These are phyloP conservation scores for Aspergillus leporis DNA, from an alignment of 495 filamentous ascomycete species.

Conservation along the genomic window DNA sequence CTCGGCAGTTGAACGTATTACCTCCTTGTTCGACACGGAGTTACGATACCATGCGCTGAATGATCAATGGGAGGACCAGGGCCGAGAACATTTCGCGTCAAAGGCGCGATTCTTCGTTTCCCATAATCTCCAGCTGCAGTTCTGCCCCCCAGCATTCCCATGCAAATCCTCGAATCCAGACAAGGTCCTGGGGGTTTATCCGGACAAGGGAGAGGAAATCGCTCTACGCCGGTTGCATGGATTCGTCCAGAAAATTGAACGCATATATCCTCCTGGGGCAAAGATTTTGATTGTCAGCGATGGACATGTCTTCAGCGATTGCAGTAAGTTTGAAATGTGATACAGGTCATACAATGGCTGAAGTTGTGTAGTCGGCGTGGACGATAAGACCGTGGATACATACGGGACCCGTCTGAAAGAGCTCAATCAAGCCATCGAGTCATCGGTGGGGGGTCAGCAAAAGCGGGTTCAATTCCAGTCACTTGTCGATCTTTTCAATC, in stretches of 20 bases:
- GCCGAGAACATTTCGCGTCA: conserved; percentile 18
- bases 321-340: conserved; percentile 40
- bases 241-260: conserved; percentile 37
- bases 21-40: background rate
- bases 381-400: conserved; percentile 33
- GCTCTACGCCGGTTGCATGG: conserved; percentile 43
- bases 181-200: conserved; percentile 46
- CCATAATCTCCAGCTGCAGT: conserved; percentile 20
- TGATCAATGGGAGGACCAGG: conserved; percentile 8
- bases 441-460: background rate
- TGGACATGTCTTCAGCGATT: conserved; percentile 29
- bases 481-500: background rate
- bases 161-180: conserved; percentile 51
- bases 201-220: conserved; percentile 52
- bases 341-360: conserved; percentile 2
- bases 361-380: conserved; percentile 44
- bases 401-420: conserved; percentile 8
- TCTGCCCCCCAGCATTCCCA: conserved; percentile 49
- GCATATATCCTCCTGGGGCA: conserved; percentile 45
- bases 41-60: background rate
- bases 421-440: background rate
- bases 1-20: background rate
- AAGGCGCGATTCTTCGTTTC: conserved; percentile 27
- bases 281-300: conserved; percentile 49
- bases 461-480: background rate